Percentiles rank a stretch among this genome's conserved stretches.
phyloP scores from a whole-genome alignment of 2,329 filamentous ascomycete species.

The Leptodontidium sp. region DNA sequence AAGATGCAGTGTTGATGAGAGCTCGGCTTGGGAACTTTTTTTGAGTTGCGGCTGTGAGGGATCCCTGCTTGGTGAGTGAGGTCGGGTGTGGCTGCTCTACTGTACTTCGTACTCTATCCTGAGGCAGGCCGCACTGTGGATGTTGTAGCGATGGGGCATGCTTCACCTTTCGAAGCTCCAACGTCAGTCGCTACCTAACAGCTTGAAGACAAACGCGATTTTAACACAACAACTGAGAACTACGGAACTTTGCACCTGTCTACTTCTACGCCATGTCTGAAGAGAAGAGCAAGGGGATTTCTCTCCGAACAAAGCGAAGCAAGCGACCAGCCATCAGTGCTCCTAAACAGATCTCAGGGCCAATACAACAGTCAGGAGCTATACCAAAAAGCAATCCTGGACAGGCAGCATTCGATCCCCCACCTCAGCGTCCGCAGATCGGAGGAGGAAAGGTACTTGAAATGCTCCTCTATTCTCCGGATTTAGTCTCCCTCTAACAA shows the following conservation, averaged over 20 bases:
- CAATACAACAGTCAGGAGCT: constrained; percentile 61
- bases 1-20: constrained; percentile 8
- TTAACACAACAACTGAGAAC: neutral
- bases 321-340: constrained; percentile 68
- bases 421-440: constrained; percentile 59
- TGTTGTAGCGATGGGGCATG: constrained; percentile 7
- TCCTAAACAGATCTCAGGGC: constrained; percentile 68
- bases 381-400: constrained; percentile 50
- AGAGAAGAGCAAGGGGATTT: constrained; percentile 65
- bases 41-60: neutral
- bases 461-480: neutral
- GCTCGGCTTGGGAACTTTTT: constrained; percentile 20
- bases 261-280: constrained; percentile 61
- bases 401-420: constrained; percentile 47
- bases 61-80: neutral
- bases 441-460: constrained; percentile 64
- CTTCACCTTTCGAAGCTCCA: constrained; percentile 8
- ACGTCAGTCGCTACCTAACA: constrained; percentile 6
- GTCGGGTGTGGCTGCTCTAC: neutral
- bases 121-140: neutral
- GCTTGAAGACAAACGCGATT: neutral
- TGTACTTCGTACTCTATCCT: neutral
- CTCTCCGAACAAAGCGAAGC: constrained; percentile 69
- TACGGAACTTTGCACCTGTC: neutral
- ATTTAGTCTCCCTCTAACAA: constrained; percentile 19